Conservation (phyloP, 768 basidiomycete genomes). For the Boletellus emodensis region DNA sequence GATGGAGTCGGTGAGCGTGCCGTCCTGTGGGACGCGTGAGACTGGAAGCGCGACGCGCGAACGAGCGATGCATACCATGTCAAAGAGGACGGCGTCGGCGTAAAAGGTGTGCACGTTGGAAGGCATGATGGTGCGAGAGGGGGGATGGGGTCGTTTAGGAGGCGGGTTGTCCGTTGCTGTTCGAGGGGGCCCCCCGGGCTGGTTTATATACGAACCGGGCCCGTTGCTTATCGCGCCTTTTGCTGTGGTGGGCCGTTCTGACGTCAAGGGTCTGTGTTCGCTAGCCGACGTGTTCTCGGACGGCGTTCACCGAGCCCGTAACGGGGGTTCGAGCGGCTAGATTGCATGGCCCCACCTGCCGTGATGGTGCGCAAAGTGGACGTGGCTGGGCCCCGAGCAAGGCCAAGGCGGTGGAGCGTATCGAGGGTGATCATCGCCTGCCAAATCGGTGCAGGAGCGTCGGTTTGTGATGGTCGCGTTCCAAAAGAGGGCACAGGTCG, state of each 20-base stretch:
- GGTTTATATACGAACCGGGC: conserved; percentile 21
- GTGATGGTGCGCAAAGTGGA: background rate
- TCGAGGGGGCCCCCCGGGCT: background rate
- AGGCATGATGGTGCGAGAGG: conserved; percentile 17
- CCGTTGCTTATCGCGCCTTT: conserved; percentile 5
- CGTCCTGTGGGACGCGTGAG: conserved; percentile 46
- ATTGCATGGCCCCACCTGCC: conserved; percentile 10
- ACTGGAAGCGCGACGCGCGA: conserved; percentile 1
- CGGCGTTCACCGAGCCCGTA: background rate
- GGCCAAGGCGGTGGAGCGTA: too few species aligned
- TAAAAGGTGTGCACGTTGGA: conserved; percentile 37
- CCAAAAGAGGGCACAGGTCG: too few species aligned
- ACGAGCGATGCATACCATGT: conserved; percentile 50
- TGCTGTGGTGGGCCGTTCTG: conserved; percentile 4
- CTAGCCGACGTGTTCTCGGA: conserved; percentile 1
- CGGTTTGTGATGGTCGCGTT: too few species aligned
- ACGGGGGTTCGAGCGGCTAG: conserved; percentile 5
- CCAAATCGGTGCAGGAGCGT: too few species aligned
- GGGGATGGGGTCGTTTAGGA: background rate
- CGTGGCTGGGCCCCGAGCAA: too few species aligned
- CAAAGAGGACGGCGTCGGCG: conserved; percentile 60
- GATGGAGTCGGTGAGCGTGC: conserved; percentile 72
- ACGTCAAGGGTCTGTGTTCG: conserved; percentile 28
- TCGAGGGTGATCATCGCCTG: too few species aligned
- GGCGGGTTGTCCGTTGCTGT: conserved; percentile 6